These are phyloP conservation scores for Phytopythium ostracodes DNA, from an alignment of 352 stramenopile genomes.

Conservation along the genomic window DNA sequence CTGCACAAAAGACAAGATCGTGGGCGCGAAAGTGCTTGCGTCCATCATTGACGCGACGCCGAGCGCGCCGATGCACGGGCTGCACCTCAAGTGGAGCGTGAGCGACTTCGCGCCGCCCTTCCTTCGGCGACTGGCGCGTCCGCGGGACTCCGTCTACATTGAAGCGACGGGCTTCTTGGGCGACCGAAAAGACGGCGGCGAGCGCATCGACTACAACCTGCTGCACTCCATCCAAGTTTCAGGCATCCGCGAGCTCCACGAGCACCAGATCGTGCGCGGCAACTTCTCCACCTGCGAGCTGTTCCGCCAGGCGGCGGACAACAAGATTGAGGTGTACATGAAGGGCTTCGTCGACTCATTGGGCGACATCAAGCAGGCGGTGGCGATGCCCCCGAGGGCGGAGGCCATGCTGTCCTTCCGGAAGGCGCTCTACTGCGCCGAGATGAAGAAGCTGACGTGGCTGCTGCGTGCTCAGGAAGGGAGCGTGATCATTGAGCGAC, in stretches of 20 bases:
- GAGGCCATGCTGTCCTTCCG: constrained; percentile 8
- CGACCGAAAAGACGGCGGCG: constrained; percentile 7
- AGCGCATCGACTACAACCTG: constrained; percentile 22
- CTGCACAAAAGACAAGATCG: constrained; percentile 23
- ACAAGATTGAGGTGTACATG: constrained; percentile 11
- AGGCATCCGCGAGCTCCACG: constrained; percentile 5
- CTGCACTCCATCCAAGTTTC: constrained; percentile 21
- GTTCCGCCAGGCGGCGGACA: constrained; percentile 4
- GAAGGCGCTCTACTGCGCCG: constrained; percentile 6
- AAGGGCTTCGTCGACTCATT: constrained; percentile 9
- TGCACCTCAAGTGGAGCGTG: constrained; percentile 21
- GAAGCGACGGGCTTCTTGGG: constrained; percentile 23
- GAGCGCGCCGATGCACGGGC: constrained; percentile 16
- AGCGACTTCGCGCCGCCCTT: constrained; percentile 12
- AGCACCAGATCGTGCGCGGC: constrained; percentile 15
- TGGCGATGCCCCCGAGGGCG: constrained; percentile 1
- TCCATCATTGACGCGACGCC: constrained; percentile 21
- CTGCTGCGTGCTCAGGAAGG: neutral
- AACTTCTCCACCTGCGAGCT: constrained; percentile 17
- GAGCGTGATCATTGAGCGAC: neutral
- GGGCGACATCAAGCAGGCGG: constrained; percentile 6
- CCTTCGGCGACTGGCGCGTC: constrained; percentile 20
- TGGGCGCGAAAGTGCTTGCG: constrained; percentile 23
- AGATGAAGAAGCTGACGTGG: constrained; percentile 14
- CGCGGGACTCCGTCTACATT: constrained; percentile 31